These are phyloP conservation scores for Colletotrichum magnum DNA, from an alignment of 2,329 filamentous ascomycete species.

Conservation along the genomic window DNA sequence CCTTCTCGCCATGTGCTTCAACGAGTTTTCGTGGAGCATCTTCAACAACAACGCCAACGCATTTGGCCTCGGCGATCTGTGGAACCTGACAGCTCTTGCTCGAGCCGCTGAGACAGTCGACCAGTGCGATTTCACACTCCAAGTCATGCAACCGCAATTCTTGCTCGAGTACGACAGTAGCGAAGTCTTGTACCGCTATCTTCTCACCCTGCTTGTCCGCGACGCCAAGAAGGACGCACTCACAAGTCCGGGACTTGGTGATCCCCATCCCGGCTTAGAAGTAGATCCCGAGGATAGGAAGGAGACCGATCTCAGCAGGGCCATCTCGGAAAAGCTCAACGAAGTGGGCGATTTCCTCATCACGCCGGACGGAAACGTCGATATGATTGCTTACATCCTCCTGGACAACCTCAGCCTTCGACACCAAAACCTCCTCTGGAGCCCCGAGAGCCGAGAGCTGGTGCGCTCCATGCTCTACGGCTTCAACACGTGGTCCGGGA, in stretches of 20 bases:
- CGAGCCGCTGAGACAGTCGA: slow-evolving; percentile 19
- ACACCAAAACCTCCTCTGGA: not conserved
- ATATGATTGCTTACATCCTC: not conserved
- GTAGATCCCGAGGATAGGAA: not conserved
- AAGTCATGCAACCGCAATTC: not conserved
- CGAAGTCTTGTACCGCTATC: not conserved
- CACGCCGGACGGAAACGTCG: not conserved
- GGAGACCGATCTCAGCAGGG: not conserved
- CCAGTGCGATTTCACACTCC: not conserved
- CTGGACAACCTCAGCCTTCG: slow-evolving; percentile 1
- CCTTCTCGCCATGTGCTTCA: slow-evolving; percentile 1
- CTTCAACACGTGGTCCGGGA: not conserved
- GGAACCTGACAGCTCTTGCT: not conserved
- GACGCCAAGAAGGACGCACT: not conserved
- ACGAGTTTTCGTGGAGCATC: not conserved
- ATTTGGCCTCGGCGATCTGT: not conserved
- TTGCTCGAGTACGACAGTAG: not conserved
- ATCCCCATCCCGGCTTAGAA: not conserved
- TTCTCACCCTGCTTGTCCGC: not conserved
- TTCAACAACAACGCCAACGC: not conserved
- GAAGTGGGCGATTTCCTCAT: not conserved
- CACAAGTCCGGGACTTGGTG: not conserved
- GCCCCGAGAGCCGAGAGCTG: not conserved
- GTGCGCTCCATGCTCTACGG: not conserved
- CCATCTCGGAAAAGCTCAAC: not conserved